Percentiles rank a stretch among this genome's conserved stretches.
Conservation (phyloP, 768 basidiomycete genomes). For the Lactarius psammicola region DNA sequence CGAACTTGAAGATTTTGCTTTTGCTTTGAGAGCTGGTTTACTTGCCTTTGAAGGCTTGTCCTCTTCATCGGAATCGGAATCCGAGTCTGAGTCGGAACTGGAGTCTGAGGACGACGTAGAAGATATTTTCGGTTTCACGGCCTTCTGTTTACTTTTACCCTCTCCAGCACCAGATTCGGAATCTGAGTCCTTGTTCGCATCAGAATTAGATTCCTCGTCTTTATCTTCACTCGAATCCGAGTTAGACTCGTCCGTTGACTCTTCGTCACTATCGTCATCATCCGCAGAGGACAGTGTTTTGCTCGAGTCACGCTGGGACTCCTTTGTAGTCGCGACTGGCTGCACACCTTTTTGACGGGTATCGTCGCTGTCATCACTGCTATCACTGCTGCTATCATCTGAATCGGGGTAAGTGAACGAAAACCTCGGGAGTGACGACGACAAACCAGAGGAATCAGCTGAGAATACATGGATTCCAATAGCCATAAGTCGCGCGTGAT, state of each 20-base stretch:
- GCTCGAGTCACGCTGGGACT: constrained; percentile 22
- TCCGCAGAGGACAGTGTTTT: constrained; percentile 26
- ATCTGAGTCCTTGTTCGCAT: background rate
- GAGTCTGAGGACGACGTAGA: constrained; percentile 19
- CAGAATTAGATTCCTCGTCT: constrained; percentile 8
- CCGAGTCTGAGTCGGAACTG: constrained; percentile 28
- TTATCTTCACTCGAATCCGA: constrained; percentile 25
- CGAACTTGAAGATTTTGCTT: constrained; percentile 1
- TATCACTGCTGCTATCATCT: constrained; percentile 14
- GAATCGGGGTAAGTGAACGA: background rate
- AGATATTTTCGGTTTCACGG: constrained; percentile 7
- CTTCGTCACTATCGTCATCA: constrained; percentile 17
- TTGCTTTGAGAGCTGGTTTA: constrained; percentile 2
- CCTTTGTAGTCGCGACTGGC: background rate
- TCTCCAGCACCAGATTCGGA: background rate
- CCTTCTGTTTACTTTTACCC: constrained; percentile 1
- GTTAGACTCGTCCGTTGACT: constrained; percentile 27
- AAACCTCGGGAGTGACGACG: background rate
- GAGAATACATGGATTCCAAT: background rate
- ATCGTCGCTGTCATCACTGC: background rate
- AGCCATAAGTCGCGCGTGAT: constrained; percentile 13
- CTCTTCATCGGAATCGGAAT: constrained; percentile 15
- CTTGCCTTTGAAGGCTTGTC: constrained; percentile 28
- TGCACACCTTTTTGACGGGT: background rate
- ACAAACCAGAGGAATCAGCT: constrained; percentile 21